Base-by-base conservation (phyloP, 2,329 filamentous ascomycete genomes). In the Biscogniauxia mediterranea region DNA sequence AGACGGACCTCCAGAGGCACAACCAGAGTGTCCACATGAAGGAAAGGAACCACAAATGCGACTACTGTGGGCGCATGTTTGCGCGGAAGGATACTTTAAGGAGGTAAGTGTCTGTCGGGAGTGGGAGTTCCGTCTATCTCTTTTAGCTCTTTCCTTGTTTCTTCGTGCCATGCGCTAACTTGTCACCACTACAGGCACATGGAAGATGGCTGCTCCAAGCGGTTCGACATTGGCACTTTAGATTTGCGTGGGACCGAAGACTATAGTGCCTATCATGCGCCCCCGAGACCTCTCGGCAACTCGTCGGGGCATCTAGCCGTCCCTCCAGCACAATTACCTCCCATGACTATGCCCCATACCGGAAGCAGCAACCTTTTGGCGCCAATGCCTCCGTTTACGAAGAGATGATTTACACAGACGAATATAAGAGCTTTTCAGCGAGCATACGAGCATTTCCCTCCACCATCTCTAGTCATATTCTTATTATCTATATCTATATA, bases 31-130 rank as follows among this genome's bases (percentile, higher is more conserved):
- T 95, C 11, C 92, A 96, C 72, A 81, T 88, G 73, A 92, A 91
- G 75, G 81, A 88, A 64, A 85, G 86, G 59, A 88, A 88, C 67
- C 87, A 88, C 74, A 81, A 81, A 61, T 96, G 92, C 71, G 82
- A 87, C 62, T 87, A 87, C 62, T 96, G 92, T 71, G 83, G 83
- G 32, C 83, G 86, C 58, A 81, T 83, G 51, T 96, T 96, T 78
- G 88, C 90, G 25, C 84, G 92, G 52, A 93, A 92, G 73, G 92
- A 96, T 70, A 95, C 91, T 1, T 80, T 95, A n/a, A 79, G 87
- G 76, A 89, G 92, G 91, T 92, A 77, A 76, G 81, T 63, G 57
- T 19, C 65, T 46, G 62, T 65, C 15, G 23, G 28, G 56, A 11
- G 1, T 21, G 42, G 38, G 38, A 46, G n/a, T 32, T 9, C 6